phyloP scores from a whole-genome alignment of 148 eudicot species.

The Dianthus caryophyllus region DNA sequence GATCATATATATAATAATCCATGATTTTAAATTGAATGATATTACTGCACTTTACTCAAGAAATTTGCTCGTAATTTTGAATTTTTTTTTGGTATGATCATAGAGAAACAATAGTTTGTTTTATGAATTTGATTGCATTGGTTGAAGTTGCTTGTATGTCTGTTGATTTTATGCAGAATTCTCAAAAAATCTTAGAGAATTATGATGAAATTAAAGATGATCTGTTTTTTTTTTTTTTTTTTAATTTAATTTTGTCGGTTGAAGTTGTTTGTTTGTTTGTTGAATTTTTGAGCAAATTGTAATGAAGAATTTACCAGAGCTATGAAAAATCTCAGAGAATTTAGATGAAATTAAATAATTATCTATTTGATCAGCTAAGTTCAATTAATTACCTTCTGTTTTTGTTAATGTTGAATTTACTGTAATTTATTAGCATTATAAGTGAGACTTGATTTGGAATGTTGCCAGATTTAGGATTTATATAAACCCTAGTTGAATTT shows the following conservation, averaged over 20 bases:
- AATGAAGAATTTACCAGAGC: not conserved
- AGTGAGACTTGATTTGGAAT: constrained; percentile 8
- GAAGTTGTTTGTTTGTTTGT: constrained; percentile 7
- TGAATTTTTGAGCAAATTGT: constrained; percentile 3
- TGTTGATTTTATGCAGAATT: constrained; percentile 8
- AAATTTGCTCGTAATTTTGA: no score
- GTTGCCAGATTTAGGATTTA: constrained; percentile 1
- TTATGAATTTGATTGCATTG: not conserved
- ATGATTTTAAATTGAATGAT: not conserved
- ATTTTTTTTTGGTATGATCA: not conserved
- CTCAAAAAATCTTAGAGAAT: no score
- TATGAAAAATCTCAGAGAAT: not conserved
- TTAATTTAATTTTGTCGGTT: not conserved
- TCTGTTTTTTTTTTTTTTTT: not conserved
- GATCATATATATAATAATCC: not conserved
- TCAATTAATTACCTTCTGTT: not conserved
- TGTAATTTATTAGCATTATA: not conserved
- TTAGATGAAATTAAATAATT: not conserved
- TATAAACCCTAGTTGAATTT: not conserved
- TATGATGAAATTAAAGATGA: no score
- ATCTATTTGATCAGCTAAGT: not conserved
- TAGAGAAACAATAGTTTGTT: not conserved
- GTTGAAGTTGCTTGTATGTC: not conserved
- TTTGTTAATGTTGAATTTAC: not conserved
- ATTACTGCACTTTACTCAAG: not conserved